phyloP scores from a whole-genome alignment of 1,139 yeast species.

The Pneumocystis sp. region DNA sequence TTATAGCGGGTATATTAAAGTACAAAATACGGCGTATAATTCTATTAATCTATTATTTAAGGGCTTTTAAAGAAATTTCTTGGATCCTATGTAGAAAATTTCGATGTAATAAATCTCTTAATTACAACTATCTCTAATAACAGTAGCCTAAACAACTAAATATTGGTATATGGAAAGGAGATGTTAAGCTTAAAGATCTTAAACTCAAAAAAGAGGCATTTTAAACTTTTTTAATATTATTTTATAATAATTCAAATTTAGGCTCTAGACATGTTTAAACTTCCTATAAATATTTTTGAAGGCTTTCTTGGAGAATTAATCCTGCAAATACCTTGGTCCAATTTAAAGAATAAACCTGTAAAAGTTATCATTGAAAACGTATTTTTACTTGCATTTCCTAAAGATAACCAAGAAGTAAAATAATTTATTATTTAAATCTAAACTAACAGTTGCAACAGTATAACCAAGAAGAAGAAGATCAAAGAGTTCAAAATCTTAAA shows the following conservation, averaged over 20 bases:
- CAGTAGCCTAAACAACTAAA: slow-evolving; percentile 55
- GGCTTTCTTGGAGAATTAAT: slow-evolving; percentile 87
- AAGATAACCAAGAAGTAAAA: slow-evolving; percentile 26
- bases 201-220: slow-evolving; percentile 52
- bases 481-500: slow-evolving; percentile 52
- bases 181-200: slow-evolving; percentile 68
- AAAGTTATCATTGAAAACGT: slow-evolving; percentile 81
- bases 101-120: slow-evolving; percentile 37
- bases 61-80: slow-evolving; percentile 33
- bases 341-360: slow-evolving; percentile 82
- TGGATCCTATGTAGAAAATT: slow-evolving; percentile 75
- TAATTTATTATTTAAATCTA: slow-evolving; percentile 7
- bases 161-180: slow-evolving; percentile 97
- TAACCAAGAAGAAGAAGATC: slow-evolving; percentile 51
- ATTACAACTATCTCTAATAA: background rate
- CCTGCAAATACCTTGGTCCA: slow-evolving; percentile 93
- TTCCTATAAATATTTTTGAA: slow-evolving; percentile 79
- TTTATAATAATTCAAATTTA: background rate
- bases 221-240: background rate
- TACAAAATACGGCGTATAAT: background rate
- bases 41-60: slow-evolving; percentile 24
- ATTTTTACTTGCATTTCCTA: slow-evolving; percentile 67
- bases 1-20: background rate
- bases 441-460: slow-evolving; percentile 25
- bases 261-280: slow-evolving; percentile 67